Evolutionary conservation across 2,329 filamentous ascomycete species (phyloP).

Genomic region (Epichloe bromicola): DNA sequence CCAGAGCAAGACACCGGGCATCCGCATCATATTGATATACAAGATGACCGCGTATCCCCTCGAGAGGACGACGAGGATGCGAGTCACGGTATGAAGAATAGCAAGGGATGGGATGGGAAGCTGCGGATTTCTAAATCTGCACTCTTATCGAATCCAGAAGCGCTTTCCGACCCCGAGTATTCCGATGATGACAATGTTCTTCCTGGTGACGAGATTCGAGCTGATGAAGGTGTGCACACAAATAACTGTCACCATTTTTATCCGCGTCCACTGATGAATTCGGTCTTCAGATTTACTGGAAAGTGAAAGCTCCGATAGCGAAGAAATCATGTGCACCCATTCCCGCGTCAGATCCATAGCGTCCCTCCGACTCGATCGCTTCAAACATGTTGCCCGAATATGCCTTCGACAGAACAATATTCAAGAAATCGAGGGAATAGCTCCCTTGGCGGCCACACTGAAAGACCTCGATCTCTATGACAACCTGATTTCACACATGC

Average conservation of each 20-base stretch:
- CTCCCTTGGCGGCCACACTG: conserved; percentile 50
- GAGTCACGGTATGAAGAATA: conserved; percentile 40
- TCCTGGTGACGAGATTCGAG: conserved; percentile 60
- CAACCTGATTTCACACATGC: conserved; percentile 81
- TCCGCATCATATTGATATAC: conserved; percentile 36
- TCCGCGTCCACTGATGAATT: conserved; percentile 7
- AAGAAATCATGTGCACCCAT: conserved; percentile 87
- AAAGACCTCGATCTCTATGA: conserved; percentile 91
- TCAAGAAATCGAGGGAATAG: conserved; percentile 63
- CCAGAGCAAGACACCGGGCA: conserved; percentile 24
- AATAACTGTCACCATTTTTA: neutral
- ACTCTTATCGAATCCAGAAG: conserved; percentile 64
- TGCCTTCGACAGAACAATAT: conserved; percentile 92
- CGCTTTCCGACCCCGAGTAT: conserved; percentile 72
- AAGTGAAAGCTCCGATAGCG: conserved; percentile 43
- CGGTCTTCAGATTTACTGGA: conserved; percentile 42
- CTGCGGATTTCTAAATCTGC: conserved; percentile 52
- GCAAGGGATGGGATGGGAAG: conserved; percentile 75
- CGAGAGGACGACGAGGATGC: conserved; percentile 25
- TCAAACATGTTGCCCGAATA: conserved; percentile 60
- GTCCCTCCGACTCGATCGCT: conserved; percentile 70
- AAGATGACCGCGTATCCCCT: conserved; percentile 27
- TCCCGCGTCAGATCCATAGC: conserved; percentile 68
- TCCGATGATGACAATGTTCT: conserved; percentile 58
- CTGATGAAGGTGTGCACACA: conserved; percentile 57